Evolutionary conservation across 805 yeast genomes (phyloP).

Genomic region (Wickerhamomyces chaumierensis): DNA sequence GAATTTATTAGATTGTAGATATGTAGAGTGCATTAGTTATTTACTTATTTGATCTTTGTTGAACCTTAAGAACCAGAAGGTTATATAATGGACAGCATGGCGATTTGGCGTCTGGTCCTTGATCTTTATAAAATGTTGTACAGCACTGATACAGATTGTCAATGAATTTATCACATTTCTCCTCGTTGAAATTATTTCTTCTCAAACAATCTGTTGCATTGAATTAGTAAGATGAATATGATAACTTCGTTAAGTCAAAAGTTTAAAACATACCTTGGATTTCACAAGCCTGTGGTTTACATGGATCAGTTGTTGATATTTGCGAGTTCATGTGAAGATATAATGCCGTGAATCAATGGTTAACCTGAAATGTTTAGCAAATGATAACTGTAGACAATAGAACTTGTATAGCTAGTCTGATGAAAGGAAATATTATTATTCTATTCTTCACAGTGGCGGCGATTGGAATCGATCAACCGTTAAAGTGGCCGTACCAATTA

Average conservation of each 20-base stretch:
- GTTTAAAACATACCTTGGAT: conserved; percentile 65
- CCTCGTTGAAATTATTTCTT: conserved; percentile 52
- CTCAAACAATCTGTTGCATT: conserved; percentile 61
- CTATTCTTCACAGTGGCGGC: too few species aligned
- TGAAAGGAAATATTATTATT: too few species aligned
- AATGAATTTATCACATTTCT: conserved; percentile 59
- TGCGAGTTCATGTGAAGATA: too few species aligned
- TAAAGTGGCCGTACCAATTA: neutral
- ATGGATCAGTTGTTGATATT: conserved; percentile 26
- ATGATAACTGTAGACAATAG: too few species aligned
- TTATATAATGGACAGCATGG: conserved; percentile 73
- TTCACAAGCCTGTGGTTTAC: conserved; percentile 73
- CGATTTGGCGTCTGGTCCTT: conserved; percentile 49
- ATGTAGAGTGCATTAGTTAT: neutral
- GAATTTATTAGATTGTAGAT: too few species aligned
- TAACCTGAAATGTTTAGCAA: too few species aligned
- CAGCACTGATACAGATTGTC: conserved; percentile 73
- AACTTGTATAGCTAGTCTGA: too few species aligned
- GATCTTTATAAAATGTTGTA: conserved; percentile 43
- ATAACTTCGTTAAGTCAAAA: too few species aligned
- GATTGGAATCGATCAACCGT: too few species aligned
- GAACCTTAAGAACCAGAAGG: conserved; percentile 48
- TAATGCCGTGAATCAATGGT: too few species aligned
- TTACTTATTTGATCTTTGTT: conserved; percentile 27
- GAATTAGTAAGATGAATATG: too few species aligned